Evolutionary conservation across 2,329 filamentous ascomycete genomes (phyloP).

Genomic region (Pleurostoma richardsiae): DNA sequence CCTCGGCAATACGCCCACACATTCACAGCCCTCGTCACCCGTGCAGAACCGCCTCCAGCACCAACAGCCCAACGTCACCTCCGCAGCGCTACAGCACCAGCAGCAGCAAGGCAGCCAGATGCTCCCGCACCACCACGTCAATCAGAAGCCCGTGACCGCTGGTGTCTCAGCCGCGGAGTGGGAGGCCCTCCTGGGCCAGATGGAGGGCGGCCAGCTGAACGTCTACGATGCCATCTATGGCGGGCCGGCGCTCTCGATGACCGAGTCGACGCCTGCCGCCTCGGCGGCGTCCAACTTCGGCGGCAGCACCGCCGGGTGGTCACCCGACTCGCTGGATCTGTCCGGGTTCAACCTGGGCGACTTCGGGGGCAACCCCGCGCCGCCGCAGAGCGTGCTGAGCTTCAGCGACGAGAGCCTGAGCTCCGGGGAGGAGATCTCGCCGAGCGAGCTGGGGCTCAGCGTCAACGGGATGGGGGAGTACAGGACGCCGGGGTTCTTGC

Average conservation of each 20-base stretch:
- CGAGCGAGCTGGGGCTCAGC: conserved; percentile 39
- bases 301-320: conserved; percentile 36
- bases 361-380: conserved; percentile 32
- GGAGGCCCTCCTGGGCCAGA: conserved; percentile 74
- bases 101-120: conserved; percentile 32
- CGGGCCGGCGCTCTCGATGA: conserved; percentile 46
- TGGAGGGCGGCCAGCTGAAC: conserved; percentile 75
- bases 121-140: conserved; percentile 28
- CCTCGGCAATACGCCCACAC: conserved; percentile 39
- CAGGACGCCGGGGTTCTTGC: conserved; percentile 16
- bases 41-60: conserved; percentile 35
- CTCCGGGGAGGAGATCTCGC: conserved; percentile 45
- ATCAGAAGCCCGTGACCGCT: conserved; percentile 27
- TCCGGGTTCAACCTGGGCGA: conserved; percentile 45
- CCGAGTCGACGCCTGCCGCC: conserved; percentile 37
- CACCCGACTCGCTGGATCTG: conserved; percentile 53
- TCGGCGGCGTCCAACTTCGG: conserved; percentile 20
- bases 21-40: conserved; percentile 45
- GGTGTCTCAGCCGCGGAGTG: conserved; percentile 65
- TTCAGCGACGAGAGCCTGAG: conserved; percentile 55
- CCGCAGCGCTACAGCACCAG: conserved; percentile 20
- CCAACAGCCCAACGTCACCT: conserved; percentile 22
- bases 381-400: conserved; percentile 49
- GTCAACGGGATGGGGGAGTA: conserved; percentile 31
- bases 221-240: conserved; percentile 83